These are phyloP conservation scores for Chaetomium fimeti DNA, from an alignment of 495 filamentous ascomycete species.

Conservation along the genomic window DNA sequence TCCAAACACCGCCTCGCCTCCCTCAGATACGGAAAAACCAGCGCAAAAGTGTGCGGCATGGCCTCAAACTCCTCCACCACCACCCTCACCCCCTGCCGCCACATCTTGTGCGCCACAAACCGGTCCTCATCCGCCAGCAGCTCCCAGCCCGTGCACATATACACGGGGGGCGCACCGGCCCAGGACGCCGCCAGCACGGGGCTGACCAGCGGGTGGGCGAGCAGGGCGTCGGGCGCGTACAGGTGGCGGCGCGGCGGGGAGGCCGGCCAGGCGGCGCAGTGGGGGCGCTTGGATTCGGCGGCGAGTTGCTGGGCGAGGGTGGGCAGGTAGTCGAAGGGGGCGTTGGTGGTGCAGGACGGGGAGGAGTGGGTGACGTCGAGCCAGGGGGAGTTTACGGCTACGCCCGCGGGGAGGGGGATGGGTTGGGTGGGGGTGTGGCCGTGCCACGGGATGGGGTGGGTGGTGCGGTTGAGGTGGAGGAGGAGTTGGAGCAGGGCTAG, in stretches of 20 bases:
- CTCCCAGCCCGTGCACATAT: constrained; percentile 75
- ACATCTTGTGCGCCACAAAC: constrained; percentile 59
- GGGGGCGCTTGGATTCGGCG: constrained; percentile 42
- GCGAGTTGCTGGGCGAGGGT: constrained; percentile 38
- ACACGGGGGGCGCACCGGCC: constrained; percentile 68
- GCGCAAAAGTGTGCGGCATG: constrained; percentile 85
- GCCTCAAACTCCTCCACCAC: constrained; percentile 74
- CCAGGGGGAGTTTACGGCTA: constrained; percentile 70
- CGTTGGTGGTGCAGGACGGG: constrained; percentile 65
- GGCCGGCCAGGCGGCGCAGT: constrained; percentile 69
- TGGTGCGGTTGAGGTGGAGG: constrained; percentile 61
- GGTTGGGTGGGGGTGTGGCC: constrained; percentile 46
- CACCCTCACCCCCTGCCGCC: constrained; percentile 61
- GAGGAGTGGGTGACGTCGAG: constrained; percentile 70
- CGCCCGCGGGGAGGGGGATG: constrained; percentile 68
- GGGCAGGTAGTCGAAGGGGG: constrained; percentile 73
- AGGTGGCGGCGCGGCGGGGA: constrained; percentile 66
- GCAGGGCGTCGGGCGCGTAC: constrained; percentile 61
- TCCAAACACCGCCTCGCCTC: constrained; percentile 54
- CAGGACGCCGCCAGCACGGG: constrained; percentile 66
- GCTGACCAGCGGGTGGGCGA: constrained; percentile 74
- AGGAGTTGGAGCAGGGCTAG: constrained; percentile 71
- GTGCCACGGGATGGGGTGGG: constrained; percentile 60
- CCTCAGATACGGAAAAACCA: constrained; percentile 56
- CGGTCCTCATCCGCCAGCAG: constrained; percentile 70